Base-by-base conservation (phyloP, 2,329 filamentous ascomycete genomes). In the Chrysoporthe austroafricana region DNA sequence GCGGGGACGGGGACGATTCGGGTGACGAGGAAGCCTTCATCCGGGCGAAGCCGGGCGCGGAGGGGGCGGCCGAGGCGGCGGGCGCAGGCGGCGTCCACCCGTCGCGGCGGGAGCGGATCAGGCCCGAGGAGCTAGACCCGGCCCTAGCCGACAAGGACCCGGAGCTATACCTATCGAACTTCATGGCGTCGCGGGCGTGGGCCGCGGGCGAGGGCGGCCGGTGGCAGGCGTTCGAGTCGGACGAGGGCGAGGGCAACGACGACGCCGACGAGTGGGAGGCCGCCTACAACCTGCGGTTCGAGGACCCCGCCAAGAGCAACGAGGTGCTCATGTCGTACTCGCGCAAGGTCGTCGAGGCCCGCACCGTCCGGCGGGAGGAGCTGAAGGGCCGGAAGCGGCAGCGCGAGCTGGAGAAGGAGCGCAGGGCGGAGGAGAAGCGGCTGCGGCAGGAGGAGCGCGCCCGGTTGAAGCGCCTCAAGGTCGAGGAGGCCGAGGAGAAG, bases 261-360 rank as follows among this genome's bases (percentile, higher is more conserved):
- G 85, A 88, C 58, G 94, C 94, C 36, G 95, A 98, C 57, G 88
- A 91, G 69, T 97, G 95, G 74, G 96, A 99, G 80, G 86, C 92
- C 71, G 94, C 94, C 4, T 99, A 97, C 82, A 99, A 99, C 80
- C 81, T 97, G 80, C 91, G 96, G 44, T 99, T 99, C 75, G 96
- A 99, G 77, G 92, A 98, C 74, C 94, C 96, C 0, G 86, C 86
- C 69, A 94, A 92, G 76, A 90, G 92, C 73, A 97, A 97, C 76
- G 93, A 97, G 79, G 90, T 91, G 62, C 83, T 99, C 43, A 89
- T 91, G 74, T 93, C 94, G 6, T 97, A 97, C 80, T 91, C 95
- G 66, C 91, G 95, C 88, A 93, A 97, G 76, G 85, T 93, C 21
- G 90, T 91, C 48, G 90, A 90, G 50, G 90, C 91, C 70, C 91